Evolutionary conservation across 495 filamentous ascomycete species (phyloP).

Genomic region (Lepraria neglecta): DNA sequence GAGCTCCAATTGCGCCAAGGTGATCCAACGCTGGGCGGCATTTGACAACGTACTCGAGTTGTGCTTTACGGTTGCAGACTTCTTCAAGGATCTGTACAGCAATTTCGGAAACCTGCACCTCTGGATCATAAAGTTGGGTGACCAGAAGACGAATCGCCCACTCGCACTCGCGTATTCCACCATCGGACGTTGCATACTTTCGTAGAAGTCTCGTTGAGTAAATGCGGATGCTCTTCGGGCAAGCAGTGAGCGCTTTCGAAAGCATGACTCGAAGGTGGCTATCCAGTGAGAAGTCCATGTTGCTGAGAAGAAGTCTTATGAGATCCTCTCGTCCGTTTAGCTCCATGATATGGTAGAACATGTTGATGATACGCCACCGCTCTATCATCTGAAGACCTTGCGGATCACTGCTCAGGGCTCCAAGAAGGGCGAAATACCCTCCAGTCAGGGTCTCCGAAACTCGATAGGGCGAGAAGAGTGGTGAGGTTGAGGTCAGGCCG

Average conservation of each 20-base stretch:
- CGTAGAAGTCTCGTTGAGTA: constrained; percentile 75
- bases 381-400: constrained; percentile 87
- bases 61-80: constrained; percentile 83
- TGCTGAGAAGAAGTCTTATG: constrained; percentile 74
- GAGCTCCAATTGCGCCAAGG: constrained; percentile 92
- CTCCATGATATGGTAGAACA: constrained; percentile 98
- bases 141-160: constrained; percentile 95
- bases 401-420: constrained; percentile 70
- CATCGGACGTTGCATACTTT: constrained; percentile 61
- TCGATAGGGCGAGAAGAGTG: constrained; percentile 78
- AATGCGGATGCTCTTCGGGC: constrained; percentile 85
- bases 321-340: constrained; percentile 83
- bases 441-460: constrained; percentile 77
- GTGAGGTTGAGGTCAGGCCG: constrained; percentile 78
- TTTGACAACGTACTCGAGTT: constrained; percentile 91
- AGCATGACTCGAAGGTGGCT: constrained; percentile 88
- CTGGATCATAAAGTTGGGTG: constrained; percentile 95
- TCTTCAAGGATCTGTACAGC: constrained; percentile 97
- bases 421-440: constrained; percentile 91
- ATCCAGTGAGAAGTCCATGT: constrained; percentile 84
- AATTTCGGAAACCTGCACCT: constrained; percentile 90
- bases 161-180: constrained; percentile 49
- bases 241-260: constrained; percentile 85
- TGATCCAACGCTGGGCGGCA: constrained; percentile 95
- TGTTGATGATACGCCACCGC: constrained; percentile 94